Percentiles rank a stretch among this genome's conserved stretches.
Conservation (phyloP, 2,329 filamentous ascomycete genomes). For the Stemphylium beticola region DNA sequence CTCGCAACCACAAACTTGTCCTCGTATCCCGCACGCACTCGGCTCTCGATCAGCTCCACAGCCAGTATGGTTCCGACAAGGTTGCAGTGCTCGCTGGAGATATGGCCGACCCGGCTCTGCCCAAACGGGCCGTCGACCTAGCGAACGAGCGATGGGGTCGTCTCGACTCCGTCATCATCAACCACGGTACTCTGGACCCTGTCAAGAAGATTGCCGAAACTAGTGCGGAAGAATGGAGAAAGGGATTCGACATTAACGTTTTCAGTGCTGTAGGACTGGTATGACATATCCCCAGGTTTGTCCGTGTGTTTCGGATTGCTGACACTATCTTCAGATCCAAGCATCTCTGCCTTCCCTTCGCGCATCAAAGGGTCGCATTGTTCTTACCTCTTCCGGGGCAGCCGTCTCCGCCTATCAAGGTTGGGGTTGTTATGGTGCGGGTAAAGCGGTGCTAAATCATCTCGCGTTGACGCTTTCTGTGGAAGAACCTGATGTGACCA, state of each 20-base stretch:
- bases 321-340: constrained; percentile 62
- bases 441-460: constrained; percentile 85
- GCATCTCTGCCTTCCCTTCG: constrained; percentile 73
- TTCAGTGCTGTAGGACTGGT: constrained; percentile 83
- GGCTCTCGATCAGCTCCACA: constrained; percentile 57
- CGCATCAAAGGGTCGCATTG: constrained; percentile 70
- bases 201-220: constrained; percentile 73
- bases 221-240: constrained; percentile 75
- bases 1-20: constrained; percentile 62
- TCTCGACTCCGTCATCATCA: constrained; percentile 83
- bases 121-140: constrained; percentile 66
- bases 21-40: constrained; percentile 62
- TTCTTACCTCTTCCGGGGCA: constrained; percentile 83
- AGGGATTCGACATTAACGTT: constrained; percentile 81
- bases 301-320: not conserved
- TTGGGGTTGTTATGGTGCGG: constrained; percentile 83
- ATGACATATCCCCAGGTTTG: constrained; percentile 46
- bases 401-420: constrained; percentile 68
- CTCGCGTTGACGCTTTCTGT: constrained; percentile 72
- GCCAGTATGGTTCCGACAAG: constrained; percentile 57
- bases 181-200: constrained; percentile 83
- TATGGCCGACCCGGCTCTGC: constrained; percentile 59
- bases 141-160: constrained; percentile 72
- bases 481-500: constrained; percentile 79
- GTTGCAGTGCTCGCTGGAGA: constrained; percentile 66